Percentiles rank a stretch among this genome's conserved stretches.
Conservation (phyloP, 805 yeast species). For the Lipomyces yamadae region DNA sequence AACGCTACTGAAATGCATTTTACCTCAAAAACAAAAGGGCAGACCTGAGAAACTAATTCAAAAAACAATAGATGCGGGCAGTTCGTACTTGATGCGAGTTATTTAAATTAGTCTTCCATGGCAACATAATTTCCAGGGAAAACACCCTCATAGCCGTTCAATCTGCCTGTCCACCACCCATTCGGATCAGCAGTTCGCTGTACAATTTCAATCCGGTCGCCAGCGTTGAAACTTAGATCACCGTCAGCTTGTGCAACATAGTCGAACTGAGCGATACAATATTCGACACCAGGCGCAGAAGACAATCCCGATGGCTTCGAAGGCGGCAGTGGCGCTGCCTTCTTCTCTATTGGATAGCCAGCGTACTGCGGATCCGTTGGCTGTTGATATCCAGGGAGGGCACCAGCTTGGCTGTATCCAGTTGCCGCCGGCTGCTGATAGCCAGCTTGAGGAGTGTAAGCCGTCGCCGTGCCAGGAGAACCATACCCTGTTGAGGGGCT, state of each 20-base stretch:
- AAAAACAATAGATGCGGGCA: not conserved
- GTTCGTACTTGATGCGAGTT: not conserved
- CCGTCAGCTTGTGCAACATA: conserved; percentile 93
- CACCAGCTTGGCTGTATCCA: conserved; percentile 14
- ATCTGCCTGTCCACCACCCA: conserved; percentile 98
- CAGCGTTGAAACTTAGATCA: conserved; percentile 85
- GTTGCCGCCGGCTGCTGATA: conserved; percentile 19
- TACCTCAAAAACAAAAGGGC: not conserved
- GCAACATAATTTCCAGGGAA: conserved; percentile 98
- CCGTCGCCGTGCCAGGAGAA: conserved; percentile 3
- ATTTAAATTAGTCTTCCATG: conserved; percentile 43
- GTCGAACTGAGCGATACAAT: conserved; percentile 87
- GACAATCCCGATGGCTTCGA: conserved; percentile 41
- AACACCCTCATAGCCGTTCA: conserved; percentile 84
- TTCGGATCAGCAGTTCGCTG: conserved; percentile 82
- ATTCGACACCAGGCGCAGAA: conserved; percentile 47
- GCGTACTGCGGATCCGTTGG: conserved; percentile 22
- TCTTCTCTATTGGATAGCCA: conserved; percentile 31
- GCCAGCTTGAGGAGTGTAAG: conserved; percentile 14
- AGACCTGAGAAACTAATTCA: not conserved
- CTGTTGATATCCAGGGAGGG: conserved; percentile 19
- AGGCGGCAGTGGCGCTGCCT: conserved; percentile 42
- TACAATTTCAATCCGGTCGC: conserved; percentile 80
- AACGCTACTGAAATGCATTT: not conserved
- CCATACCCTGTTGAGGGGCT: conserved; percentile 10